Base-by-base conservation (phyloP, 1,284 basidiomycete species). In the Laetiporus sulphureus region DNA sequence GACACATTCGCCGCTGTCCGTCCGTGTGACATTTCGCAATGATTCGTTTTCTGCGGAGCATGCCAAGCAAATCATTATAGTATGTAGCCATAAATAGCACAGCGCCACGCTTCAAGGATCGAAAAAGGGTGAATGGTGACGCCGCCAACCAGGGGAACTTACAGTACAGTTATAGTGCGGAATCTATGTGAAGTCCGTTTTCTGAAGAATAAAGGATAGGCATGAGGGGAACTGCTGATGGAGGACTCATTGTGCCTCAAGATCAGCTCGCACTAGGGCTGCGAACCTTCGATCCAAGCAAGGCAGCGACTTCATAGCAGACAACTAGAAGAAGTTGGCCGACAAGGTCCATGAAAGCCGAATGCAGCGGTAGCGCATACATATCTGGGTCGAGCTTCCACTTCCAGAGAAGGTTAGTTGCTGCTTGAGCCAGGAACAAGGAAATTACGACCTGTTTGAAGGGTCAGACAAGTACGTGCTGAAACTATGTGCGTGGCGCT, bases 361-460 rank as follows among this genome's bases (percentile, higher is more conserved):
- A 91, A 50, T 96, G 90, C 29, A 95, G 79, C 2, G 95, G 95
- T 15, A 98, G 68, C 2, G 91, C 91, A 61, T 97, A 96, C 63
- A 88, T 86, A 62, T 96, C 93, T 10, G 95, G 95, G 60, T 98
- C 95, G 36, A 85, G 74, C 29, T 82, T 73, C 44, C 72, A 77
- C 18, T 75, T 76, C 93, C 93, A 97, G 30, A 97, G 74, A 57
- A 82, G 78, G 33, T 81, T 66, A 0, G 92, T 94, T 24, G 95
- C 69, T 8, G 62, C 55, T 39, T 77, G 79, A 0, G 88, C 88
- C 19, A 88, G 60, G 23, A 72, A 32, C 5, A 97, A 71, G 1
- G 91, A 91, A 46, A 81, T 66, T 4, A 69, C 58, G 23, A 86
- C 79, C 90, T 91, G 52, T 4, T 33, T 24, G 19, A 10, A 5